Percentiles rank a stretch among this genome's conserved stretches.
phyloP scores from a whole-genome alignment of 2,329 filamentous ascomycete genomes.

The Colletotrichum simmondsii region DNA sequence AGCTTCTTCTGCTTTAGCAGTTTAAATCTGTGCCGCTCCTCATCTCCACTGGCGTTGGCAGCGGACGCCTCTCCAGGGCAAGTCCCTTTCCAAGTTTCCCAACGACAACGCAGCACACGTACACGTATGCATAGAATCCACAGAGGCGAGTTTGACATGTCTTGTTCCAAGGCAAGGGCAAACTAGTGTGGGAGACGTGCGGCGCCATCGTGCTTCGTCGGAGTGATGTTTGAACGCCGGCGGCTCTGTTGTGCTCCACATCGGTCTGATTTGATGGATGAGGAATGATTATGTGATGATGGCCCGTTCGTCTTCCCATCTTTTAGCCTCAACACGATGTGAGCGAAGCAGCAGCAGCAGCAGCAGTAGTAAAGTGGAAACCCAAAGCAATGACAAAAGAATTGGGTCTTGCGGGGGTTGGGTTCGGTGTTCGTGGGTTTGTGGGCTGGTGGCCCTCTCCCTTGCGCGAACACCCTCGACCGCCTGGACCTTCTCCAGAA shows the following conservation, averaged over 20 bases:
- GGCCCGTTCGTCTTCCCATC: background rate
- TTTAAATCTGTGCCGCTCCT: constrained; percentile 2
- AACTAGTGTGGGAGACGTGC: background rate
- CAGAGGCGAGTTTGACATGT: constrained; percentile 10
- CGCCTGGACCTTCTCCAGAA: background rate
- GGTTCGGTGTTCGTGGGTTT: background rate
- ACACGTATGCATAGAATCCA: constrained; percentile 6
- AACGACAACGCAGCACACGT: background rate
- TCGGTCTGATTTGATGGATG: constrained; percentile 3
- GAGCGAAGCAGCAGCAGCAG: constrained; percentile 3
- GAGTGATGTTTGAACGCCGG: background rate
- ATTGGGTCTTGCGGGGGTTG: background rate
- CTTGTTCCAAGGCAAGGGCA: background rate
- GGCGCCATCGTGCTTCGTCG: background rate
- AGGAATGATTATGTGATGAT: background rate
- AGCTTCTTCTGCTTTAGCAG: background rate
- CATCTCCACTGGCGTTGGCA: constrained; percentile 22
- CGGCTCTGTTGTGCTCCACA: constrained; percentile 8
- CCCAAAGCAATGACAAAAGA: background rate
- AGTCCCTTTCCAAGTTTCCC: background rate
- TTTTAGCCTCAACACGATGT: background rate
- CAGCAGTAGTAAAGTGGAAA: background rate
- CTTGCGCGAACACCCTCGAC: background rate
- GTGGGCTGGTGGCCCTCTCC: no score
- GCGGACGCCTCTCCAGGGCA: background rate